Evolutionary conservation across 306 rosid species (phyloP).

Genomic region (Acacia acuminata): DNA sequence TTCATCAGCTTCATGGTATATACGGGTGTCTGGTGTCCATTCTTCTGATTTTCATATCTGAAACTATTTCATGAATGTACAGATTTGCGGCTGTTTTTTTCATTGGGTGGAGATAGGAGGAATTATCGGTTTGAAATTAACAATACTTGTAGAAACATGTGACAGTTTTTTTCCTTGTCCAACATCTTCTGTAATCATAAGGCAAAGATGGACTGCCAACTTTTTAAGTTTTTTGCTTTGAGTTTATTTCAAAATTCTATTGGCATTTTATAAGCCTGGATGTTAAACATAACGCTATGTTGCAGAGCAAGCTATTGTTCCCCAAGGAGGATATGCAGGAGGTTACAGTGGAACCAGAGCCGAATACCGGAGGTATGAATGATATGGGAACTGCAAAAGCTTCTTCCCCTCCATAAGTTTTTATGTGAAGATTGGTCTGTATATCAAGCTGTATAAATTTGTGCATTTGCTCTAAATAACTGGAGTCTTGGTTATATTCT

Average conservation of each 20-base stretch:
- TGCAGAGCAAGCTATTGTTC: constrained; percentile 69
- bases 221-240: constrained; percentile 12
- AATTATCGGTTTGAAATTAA: background rate
- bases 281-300: constrained; percentile 22
- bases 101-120: background rate
- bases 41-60: constrained; percentile 22
- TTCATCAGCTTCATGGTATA: background rate
- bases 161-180: constrained; percentile 4
- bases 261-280: constrained; percentile 1
- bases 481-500: background rate
- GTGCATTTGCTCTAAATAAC: constrained; percentile 15
- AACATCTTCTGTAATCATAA: constrained; percentile 2
- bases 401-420: too few relatives aligned
- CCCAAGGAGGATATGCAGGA: constrained; percentile 74
- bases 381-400: background rate
- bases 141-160: background rate
- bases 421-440: background rate
- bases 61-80: background rate
- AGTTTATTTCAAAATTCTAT: background rate
- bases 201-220: background rate
- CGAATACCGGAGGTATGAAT: constrained; percentile 58
- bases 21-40: background rate
- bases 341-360: constrained; percentile 45
- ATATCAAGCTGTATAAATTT: constrained; percentile 16
- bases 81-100: background rate